Conservation (phyloP, 192 early-diverging fungal species). For the Gryganskiella cystojenkinii region DNA sequence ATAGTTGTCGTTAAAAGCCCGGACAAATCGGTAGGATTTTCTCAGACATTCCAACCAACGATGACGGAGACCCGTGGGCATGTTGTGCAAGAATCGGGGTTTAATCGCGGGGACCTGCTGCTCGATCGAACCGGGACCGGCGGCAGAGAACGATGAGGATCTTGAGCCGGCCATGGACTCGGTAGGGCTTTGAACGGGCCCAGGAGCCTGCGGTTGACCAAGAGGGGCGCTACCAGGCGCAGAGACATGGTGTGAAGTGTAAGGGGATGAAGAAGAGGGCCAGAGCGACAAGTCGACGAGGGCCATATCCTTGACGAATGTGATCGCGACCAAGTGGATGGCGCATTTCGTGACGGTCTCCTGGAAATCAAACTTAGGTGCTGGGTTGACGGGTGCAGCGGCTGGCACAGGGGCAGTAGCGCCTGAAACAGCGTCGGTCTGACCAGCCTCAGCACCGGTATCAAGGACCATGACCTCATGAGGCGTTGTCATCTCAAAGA, state of each 20-base stretch:
- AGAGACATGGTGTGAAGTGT: slow-evolving; percentile 64
- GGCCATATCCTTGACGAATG: slow-evolving; percentile 88
- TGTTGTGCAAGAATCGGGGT: slow-evolving; percentile 49
- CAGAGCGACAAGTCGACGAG: slow-evolving; percentile 65
- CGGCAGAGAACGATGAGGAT: slow-evolving; percentile 35
- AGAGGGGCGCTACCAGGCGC: slow-evolving; percentile 8
- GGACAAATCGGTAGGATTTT: slow-evolving; percentile 83
- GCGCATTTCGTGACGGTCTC: slow-evolving; percentile 92
- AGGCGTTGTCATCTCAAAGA: slow-evolving; percentile 90
- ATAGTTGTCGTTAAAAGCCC: slow-evolving; percentile 83
- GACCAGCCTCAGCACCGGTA: slow-evolving; percentile 17
- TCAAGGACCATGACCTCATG: slow-evolving; percentile 72
- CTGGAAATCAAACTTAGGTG: slow-evolving; percentile 76
- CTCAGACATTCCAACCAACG: slow-evolving; percentile 83
- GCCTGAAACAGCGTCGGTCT: neutral
- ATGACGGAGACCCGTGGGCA: slow-evolving; percentile 59
- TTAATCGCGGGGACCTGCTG: slow-evolving; percentile 27
- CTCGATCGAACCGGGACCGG: slow-evolving; percentile 15
- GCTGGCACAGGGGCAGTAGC: neutral
- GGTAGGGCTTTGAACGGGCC: neutral
- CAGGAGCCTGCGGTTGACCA: neutral
- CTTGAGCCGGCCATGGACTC: slow-evolving; percentile 13
- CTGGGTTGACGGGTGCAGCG: neutral
- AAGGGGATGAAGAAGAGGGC: slow-evolving; percentile 59
- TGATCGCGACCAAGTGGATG: slow-evolving; percentile 87